Evolutionary conservation across 2,329 filamentous ascomycete genomes (phyloP).

Genomic region (Thermomyces lanuginosus): DNA sequence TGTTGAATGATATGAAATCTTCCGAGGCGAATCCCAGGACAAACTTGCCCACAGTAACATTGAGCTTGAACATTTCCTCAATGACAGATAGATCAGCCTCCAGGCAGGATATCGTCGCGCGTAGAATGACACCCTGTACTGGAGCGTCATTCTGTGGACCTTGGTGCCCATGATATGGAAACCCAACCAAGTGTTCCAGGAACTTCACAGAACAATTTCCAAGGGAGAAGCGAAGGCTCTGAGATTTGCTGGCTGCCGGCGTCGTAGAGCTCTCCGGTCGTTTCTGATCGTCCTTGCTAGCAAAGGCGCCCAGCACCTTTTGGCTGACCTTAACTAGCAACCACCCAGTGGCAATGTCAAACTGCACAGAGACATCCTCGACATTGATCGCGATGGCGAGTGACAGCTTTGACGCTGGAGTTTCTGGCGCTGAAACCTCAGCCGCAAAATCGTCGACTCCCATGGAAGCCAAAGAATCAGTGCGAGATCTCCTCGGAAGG

Average conservation of each 20-base stretch:
- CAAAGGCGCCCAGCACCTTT: constrained; percentile 12
- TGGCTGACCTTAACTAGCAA: constrained; percentile 23
- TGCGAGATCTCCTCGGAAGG: constrained; percentile 10
- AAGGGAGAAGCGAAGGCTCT: constrained; percentile 13
- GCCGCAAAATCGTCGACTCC: no score
- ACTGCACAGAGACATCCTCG: constrained; percentile 14
- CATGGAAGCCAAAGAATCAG: constrained; percentile 9
- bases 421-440: no score
- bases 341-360: constrained; percentile 28
- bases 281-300: constrained; percentile 5
- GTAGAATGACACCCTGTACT: constrained; percentile 20
- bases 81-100: constrained; percentile 11
- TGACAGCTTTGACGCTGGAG: no score
- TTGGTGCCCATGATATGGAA: constrained; percentile 11
- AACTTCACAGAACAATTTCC: constrained; percentile 20
- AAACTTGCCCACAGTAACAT: constrained; percentile 26
- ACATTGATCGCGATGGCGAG: constrained; percentile 17
- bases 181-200: constrained; percentile 20
- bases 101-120: constrained; percentile 13
- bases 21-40: constrained; percentile 33
- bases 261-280: not conserved
- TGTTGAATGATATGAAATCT: constrained; percentile 37
- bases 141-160: constrained; percentile 7
- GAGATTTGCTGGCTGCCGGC: not conserved
- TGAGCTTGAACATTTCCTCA: constrained; percentile 12